Conservation (phyloP, 2,329 filamentous ascomycete species). For the Chaetomium olivaceum region DNA sequence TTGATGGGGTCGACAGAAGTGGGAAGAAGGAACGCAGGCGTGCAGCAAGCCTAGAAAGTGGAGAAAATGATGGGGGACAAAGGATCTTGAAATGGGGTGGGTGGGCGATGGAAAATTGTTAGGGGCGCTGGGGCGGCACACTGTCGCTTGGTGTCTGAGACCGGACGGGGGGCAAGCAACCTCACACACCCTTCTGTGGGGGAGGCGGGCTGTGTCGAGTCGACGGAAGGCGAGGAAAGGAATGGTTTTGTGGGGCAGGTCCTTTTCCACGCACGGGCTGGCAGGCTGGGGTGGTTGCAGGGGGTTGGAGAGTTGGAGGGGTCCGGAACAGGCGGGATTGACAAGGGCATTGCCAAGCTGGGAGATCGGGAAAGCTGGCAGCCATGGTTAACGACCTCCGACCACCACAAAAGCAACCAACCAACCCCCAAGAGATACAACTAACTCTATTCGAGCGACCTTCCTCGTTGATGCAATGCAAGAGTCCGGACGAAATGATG, state of each 20-base stretch:
- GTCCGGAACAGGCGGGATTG: conserved; percentile 21
- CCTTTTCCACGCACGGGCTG: conserved; percentile 12
- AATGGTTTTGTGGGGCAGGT: conserved; percentile 15
- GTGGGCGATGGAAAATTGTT: conserved; percentile 19
- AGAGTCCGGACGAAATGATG: not conserved
- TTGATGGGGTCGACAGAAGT: not conserved
- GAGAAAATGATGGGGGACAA: conserved; percentile 25
- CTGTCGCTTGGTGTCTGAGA: conserved; percentile 11
- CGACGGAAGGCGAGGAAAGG: not conserved
- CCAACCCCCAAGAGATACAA: not conserved
- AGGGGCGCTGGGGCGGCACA: conserved; percentile 1
- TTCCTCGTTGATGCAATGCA: not conserved
- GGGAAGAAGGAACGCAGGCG: conserved; percentile 13
- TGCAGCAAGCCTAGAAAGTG: conserved; percentile 22
- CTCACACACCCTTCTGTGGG: not conserved
- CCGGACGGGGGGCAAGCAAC: not conserved
- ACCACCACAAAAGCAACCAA: conserved; percentile 4
- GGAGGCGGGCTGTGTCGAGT: conserved; percentile 15
- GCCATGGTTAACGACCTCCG: not conserved
- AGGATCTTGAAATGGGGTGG: conserved; percentile 21
- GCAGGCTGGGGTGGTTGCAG: conserved; percentile 7
- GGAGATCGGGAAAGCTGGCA: conserved; percentile 8
- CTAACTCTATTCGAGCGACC: not conserved
- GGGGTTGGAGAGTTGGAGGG: conserved; percentile 18
- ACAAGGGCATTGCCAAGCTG: conserved; percentile 17